These are phyloP conservation scores for Flaveria trinervia DNA, from an alignment of 129 eudicot genomes.

Conservation along the genomic window DNA sequence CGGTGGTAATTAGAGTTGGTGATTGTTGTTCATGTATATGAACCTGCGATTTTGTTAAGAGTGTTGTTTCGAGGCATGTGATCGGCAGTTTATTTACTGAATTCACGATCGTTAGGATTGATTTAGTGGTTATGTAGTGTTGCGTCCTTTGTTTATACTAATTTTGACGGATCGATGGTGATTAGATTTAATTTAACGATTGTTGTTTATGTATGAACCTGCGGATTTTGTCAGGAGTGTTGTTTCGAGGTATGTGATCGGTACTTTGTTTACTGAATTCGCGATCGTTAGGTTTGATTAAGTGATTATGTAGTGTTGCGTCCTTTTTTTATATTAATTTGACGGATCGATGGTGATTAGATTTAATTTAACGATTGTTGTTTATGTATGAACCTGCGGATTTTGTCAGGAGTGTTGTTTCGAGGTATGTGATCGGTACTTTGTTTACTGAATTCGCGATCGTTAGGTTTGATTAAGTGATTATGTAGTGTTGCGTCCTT, in stretches of 20 bases:
- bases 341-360: not conserved
- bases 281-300: not conserved
- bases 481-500: not conserved
- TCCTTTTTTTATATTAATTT: not conserved
- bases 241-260: slow-evolving; percentile 22
- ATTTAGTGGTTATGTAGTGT: not conserved
- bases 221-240: not conserved
- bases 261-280: not conserved
- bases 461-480: not conserved
- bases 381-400: slow-evolving; percentile 6
- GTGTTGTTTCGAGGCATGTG: slow-evolving; percentile 21
- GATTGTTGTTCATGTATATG: slow-evolving; percentile 13
- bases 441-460: not conserved
- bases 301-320: too few species aligned
- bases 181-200: not conserved
- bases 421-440: slow-evolving; percentile 20
- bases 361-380: not conserved
- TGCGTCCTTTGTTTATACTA: not conserved
- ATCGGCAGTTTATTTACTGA: not conserved
- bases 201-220: slow-evolving; percentile 15
- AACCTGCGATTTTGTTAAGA: not conserved
- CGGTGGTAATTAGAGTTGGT: not conserved
- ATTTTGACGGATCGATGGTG: not conserved
- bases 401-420: not conserved
- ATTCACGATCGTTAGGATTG: not conserved